phyloP scores from a whole-genome alignment of 1,284 basidiomycete genomes.

The Volvariella volvacea region DNA sequence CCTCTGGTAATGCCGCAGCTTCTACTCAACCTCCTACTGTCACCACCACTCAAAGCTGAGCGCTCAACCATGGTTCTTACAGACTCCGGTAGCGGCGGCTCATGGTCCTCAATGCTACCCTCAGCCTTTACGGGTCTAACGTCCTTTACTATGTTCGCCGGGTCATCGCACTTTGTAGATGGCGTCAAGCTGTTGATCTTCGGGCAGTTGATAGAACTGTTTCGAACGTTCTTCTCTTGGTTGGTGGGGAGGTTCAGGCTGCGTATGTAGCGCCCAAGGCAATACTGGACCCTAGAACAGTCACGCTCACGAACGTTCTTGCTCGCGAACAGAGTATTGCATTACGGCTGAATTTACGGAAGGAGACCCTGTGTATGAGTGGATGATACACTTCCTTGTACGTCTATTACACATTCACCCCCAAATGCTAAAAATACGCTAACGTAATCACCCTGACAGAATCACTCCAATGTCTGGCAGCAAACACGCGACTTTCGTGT shows the following conservation, averaged over 20 bases:
- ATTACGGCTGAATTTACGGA: constrained; percentile 38
- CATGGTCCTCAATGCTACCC: no score
- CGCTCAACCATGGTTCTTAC: no score
- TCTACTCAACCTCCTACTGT: no score
- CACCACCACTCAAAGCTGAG: no score
- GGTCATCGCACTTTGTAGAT: constrained; percentile 17
- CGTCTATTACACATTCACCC: no score
- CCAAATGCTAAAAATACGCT: not conserved
- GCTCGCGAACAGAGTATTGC: constrained; percentile 28
- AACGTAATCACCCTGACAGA: constrained; percentile 24
- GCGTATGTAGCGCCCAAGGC: constrained; percentile 24
- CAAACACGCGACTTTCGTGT: constrained; percentile 38
- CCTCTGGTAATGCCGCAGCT: no score
- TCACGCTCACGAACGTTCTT: not conserved
- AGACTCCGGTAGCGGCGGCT: no score
- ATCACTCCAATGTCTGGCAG: constrained; percentile 39
- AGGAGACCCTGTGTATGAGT: constrained; percentile 44
- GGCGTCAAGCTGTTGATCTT: constrained; percentile 32
- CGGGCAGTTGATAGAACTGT: constrained; percentile 38
- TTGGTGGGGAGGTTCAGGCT: constrained; percentile 32
- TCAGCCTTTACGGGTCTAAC: constrained; percentile 2
- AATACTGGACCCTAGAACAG: constrained; percentile 4
- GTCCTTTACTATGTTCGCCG: constrained; percentile 15
- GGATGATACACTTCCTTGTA: constrained; percentile 37
- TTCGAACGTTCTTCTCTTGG: constrained; percentile 37